phyloP scores from a whole-genome alignment of 2,329 filamentous ascomycete genomes.

The Monosporascus sp. region DNA sequence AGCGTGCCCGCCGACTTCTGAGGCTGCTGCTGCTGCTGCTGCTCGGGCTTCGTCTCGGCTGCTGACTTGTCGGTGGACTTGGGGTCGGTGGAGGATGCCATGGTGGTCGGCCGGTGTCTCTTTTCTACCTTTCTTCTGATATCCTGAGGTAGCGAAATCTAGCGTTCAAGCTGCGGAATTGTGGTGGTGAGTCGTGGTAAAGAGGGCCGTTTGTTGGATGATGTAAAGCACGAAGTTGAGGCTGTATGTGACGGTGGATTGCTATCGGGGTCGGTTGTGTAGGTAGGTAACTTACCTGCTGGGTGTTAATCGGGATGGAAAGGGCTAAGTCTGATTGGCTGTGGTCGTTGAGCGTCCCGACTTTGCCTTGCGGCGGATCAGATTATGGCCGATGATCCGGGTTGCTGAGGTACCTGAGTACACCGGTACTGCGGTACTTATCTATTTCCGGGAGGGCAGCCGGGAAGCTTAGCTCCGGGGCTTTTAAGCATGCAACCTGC shows the following conservation, averaged over 20 bases:
- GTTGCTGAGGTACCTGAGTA: background rate
- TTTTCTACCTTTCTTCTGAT: constrained; percentile 5
- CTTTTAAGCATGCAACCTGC: background rate
- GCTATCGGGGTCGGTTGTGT: background rate
- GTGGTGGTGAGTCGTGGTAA: background rate
- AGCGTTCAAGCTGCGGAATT: background rate
- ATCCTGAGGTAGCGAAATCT: background rate
- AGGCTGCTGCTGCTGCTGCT: constrained; percentile 43
- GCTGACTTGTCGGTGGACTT: constrained; percentile 36
- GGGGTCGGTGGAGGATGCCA: constrained; percentile 27
- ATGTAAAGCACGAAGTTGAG: background rate
- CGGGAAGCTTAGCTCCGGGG: background rate
- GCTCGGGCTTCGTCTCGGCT: constrained; percentile 38
- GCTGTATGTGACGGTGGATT: background rate
- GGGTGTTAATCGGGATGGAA: background rate
- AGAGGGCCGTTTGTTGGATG: background rate
- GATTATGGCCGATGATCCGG: constrained; percentile 6
- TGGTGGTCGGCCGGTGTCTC: constrained; percentile 5
- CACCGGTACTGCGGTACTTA: too few relatives aligned
- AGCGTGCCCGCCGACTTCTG: constrained; percentile 64
- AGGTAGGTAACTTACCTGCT: background rate
- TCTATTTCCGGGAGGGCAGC: too few relatives aligned
- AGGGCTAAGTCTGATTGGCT: constrained; percentile 8
- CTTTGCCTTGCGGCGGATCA: constrained; percentile 7
- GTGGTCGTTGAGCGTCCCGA: constrained; percentile 1